Evolutionary conservation across 495 filamentous ascomycete genomes (phyloP).

Genomic region (Aspergillus kassunensis): DNA sequence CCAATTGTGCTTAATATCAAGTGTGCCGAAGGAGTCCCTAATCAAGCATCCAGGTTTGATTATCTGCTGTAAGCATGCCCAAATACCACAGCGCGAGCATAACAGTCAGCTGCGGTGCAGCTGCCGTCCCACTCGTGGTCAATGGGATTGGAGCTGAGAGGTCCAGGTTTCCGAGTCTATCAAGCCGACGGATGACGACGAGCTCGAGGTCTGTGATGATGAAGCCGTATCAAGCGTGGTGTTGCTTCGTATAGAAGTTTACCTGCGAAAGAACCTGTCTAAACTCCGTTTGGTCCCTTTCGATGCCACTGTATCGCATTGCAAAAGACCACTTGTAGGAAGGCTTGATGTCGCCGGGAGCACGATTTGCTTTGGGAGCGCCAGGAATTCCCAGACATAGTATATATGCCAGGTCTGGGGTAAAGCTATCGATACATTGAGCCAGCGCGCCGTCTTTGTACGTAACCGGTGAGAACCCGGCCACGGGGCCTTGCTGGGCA

Average conservation of each 20-base stretch:
- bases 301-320: not conserved
- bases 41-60: not conserved
- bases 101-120: not conserved
- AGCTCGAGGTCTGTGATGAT: constrained; percentile 16
- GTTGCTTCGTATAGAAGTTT: constrained; percentile 21
- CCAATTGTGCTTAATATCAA: too few relatives aligned
- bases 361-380: constrained; percentile 5
- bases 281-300: constrained; percentile 1
- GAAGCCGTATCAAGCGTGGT: constrained; percentile 13
- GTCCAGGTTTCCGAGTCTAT: constrained; percentile 12
- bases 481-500: too few relatives aligned
- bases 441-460: constrained; percentile 1
- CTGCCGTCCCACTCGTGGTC: not conserved
- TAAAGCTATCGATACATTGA: constrained; percentile 6
- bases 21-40: not conserved
- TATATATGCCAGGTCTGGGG: constrained; percentile 13
- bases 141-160: constrained; percentile 13
- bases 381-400: not conserved
- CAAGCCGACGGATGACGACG: constrained; percentile 16
- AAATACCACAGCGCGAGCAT: not conserved
- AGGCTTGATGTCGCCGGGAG: constrained; percentile 18
- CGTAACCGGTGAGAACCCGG: too few relatives aligned
- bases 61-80: not conserved
- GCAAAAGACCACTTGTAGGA: constrained; percentile 18
- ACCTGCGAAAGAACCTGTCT: constrained; percentile 17